These are phyloP conservation scores for Lentithecium fluviatile DNA, from an alignment of 495 filamentous ascomycete genomes.

Conservation along the genomic window DNA sequence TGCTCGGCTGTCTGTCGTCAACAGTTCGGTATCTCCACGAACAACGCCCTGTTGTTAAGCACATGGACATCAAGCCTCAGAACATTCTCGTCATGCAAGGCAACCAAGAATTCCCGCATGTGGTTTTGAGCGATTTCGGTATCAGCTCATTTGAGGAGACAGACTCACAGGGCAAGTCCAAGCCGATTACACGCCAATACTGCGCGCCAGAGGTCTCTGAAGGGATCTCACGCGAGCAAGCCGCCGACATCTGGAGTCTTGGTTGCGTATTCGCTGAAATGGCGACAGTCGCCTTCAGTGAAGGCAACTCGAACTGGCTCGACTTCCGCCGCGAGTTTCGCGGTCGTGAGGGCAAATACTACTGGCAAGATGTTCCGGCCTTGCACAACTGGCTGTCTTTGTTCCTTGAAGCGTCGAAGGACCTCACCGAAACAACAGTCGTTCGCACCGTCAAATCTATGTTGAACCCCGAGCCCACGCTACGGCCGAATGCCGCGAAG, in stretches of 20 bases:
- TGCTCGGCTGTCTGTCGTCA: slow-evolving; percentile 33
- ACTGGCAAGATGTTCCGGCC: slow-evolving; percentile 25
- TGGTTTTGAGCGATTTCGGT: slow-evolving; percentile 36
- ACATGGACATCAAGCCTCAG: slow-evolving; percentile 38
- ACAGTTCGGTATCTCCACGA: slow-evolving; percentile 34
- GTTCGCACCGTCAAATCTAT: slow-evolving; percentile 28
- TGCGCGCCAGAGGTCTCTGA: slow-evolving; percentile 32
- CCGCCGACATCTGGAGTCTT: slow-evolving; percentile 36
- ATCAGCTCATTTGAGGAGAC: slow-evolving; percentile 22
- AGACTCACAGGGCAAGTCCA: neutral
- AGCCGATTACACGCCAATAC: slow-evolving; percentile 31
- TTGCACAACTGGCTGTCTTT: slow-evolving; percentile 22
- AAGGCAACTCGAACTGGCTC: slow-evolving; percentile 15
- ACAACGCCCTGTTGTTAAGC: slow-evolving; percentile 29
- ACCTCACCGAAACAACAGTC: neutral
- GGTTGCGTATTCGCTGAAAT: slow-evolving; percentile 38
- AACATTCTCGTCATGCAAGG: slow-evolving; percentile 37
- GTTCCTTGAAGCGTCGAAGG: slow-evolving; percentile 4
- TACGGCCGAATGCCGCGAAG: slow-evolving; percentile 23
- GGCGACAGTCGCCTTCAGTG: slow-evolving; percentile 12
- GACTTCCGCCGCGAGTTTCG: slow-evolving; percentile 28
- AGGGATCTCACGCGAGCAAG: slow-evolving; percentile 13
- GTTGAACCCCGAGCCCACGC: slow-evolving; percentile 20
- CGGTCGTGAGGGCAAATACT: slow-evolving; percentile 22
- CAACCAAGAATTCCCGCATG: slow-evolving; percentile 19